These are phyloP conservation scores for Colletotrichum melonis DNA, from an alignment of 2,329 filamentous ascomycete genomes.

Conservation along the genomic window DNA sequence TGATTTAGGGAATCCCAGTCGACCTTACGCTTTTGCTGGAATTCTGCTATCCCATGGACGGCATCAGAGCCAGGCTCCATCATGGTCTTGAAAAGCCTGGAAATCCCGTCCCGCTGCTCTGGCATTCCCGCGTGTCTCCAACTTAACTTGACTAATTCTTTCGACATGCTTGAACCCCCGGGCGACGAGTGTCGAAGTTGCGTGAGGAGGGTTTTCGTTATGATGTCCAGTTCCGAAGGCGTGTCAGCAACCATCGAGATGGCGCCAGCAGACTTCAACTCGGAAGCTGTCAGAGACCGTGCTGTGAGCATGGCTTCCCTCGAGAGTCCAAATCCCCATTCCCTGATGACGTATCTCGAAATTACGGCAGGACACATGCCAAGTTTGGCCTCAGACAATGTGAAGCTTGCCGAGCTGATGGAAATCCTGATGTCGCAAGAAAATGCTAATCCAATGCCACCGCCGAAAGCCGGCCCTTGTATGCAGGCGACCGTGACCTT, in stretches of 20 bases:
- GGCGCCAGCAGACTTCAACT: not conserved
- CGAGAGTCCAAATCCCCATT: constrained; percentile 50
- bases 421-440: constrained; percentile 52
- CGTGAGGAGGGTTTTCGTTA: not conserved
- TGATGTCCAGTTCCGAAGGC: not conserved
- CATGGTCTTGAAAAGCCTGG: not conserved
- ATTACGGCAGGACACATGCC: constrained; percentile 51
- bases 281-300: constrained; percentile 24
- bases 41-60: not conserved
- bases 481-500: constrained; percentile 54
- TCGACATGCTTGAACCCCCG: not conserved
- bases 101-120: not conserved
- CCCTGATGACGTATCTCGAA: constrained; percentile 51
- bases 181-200: not conserved
- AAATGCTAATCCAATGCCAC: constrained; percentile 56
- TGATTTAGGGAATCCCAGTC: not conserved
- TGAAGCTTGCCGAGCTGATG: constrained; percentile 38
- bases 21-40: not conserved
- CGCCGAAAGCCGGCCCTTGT: constrained; percentile 55
- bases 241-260: not conserved
- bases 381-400: constrained; percentile 53
- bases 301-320: constrained; percentile 51
- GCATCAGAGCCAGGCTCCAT: not conserved
- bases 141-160: not conserved
- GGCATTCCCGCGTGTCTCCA: not conserved